Conservation (phyloP, 192 early-diverging fungal species). For the Mortierella antarctica region DNA sequence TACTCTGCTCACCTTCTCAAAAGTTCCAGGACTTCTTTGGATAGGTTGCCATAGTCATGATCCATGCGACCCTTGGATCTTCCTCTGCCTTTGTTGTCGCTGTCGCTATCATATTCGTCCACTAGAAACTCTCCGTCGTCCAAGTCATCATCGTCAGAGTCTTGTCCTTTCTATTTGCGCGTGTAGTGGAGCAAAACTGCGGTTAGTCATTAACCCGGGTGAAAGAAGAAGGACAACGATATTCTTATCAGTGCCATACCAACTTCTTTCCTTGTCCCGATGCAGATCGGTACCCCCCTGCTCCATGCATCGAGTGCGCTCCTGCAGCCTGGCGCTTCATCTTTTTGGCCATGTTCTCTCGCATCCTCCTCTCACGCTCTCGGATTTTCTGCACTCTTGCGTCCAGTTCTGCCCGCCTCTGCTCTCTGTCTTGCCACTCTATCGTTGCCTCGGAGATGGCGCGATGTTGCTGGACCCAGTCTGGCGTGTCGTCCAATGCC, state of each 20-base stretch:
- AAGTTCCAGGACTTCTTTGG: slow-evolving; percentile 66
- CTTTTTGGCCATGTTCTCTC: slow-evolving; percentile 33
- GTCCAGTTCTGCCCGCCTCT: slow-evolving; percentile 44
- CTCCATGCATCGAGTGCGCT: neutral
- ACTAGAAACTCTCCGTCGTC: slow-evolving; percentile 61
- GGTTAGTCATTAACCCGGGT: neutral
- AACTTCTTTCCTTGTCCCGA: slow-evolving; percentile 16
- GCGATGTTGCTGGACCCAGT: slow-evolving; percentile 53
- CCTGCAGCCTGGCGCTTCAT: slow-evolving; percentile 28
- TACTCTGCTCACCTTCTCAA: slow-evolving; percentile 52
- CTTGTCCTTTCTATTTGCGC: slow-evolving; percentile 24
- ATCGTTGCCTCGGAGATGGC: slow-evolving; percentile 15
- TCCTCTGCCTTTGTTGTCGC: slow-evolving; percentile 21
- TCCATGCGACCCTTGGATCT: slow-evolving; percentile 4
- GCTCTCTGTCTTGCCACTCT: slow-evolving; percentile 27
- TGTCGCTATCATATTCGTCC: slow-evolving; percentile 76
- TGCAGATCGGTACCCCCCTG: neutral
- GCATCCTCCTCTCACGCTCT: slow-evolving; percentile 45
- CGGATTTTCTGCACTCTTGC: slow-evolving; percentile 51
- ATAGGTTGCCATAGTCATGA: slow-evolving; percentile 56
- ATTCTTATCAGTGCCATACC: slow-evolving; percentile 3
- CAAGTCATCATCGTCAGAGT: slow-evolving; percentile 26
- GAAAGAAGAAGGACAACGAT: neutral
- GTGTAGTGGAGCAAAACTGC: no score
- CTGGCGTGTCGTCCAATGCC: slow-evolving; percentile 28